Percentiles rank a stretch among this genome's conserved stretches.
phyloP scores from a whole-genome alignment of 495 filamentous ascomycete genomes.

The Penicillium herquei region DNA sequence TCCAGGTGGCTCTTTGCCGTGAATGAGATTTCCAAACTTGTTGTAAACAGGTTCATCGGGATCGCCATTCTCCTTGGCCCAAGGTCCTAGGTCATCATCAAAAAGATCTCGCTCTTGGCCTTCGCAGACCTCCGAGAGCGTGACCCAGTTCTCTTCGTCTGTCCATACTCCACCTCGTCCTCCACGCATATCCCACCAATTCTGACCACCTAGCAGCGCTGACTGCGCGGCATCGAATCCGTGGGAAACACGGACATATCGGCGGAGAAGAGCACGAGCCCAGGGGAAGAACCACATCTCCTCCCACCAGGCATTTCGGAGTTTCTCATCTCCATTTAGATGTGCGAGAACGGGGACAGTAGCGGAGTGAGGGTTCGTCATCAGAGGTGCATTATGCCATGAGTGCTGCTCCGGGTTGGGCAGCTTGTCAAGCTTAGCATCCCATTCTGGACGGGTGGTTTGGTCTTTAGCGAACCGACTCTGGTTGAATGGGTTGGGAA shows the following conservation, averaged over 20 bases:
- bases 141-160: slow-evolving; percentile 51
- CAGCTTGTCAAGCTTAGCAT: slow-evolving; percentile 42
- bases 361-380: slow-evolving; percentile 52
- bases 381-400: slow-evolving; percentile 51
- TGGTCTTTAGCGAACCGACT: slow-evolving; percentile 31
- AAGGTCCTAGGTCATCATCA: slow-evolving; percentile 38
- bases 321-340: slow-evolving; percentile 43
- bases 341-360: slow-evolving; percentile 51
- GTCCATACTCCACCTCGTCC: slow-evolving; percentile 63
- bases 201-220: slow-evolving; percentile 47
- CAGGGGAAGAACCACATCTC: slow-evolving; percentile 59
- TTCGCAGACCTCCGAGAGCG: slow-evolving; percentile 53
- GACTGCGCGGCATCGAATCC: slow-evolving; percentile 44
- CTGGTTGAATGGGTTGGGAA: slow-evolving; percentile 41
- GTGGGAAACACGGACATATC: slow-evolving; percentile 46
- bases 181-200: slow-evolving; percentile 54
- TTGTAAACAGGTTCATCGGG: slow-evolving; percentile 57
- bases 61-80: slow-evolving; percentile 62
- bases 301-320: slow-evolving; percentile 49
- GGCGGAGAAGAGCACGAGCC: slow-evolving; percentile 50
- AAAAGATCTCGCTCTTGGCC: slow-evolving; percentile 52
- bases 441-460: slow-evolving; percentile 36
- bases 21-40: slow-evolving; percentile 38
- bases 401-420: slow-evolving; percentile 33
- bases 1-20: slow-evolving; percentile 29